Conservation (phyloP, 192 early-diverging fungal genomes). For the Backusella tarrabulga region DNA sequence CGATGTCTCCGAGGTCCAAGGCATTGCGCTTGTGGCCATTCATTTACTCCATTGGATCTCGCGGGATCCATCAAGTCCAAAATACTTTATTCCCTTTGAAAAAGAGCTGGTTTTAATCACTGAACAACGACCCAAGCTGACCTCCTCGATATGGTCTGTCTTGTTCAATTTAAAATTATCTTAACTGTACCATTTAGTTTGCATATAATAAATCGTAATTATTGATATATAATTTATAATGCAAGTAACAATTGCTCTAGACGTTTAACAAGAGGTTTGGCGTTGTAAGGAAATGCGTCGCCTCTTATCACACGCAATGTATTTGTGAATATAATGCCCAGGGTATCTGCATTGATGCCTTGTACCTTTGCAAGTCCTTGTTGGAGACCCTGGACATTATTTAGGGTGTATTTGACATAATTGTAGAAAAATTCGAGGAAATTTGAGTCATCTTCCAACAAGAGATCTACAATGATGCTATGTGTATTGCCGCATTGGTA, state of each 20-base stretch:
- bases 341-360: not conserved
- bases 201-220: constrained; percentile 2
- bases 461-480: constrained; percentile 30
- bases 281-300: not conserved
- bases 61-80: constrained; percentile 10
- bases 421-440: constrained; percentile 24
- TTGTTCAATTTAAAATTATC: not conserved
- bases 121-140: constrained; percentile 20
- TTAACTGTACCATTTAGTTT: constrained; percentile 1
- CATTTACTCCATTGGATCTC: constrained; percentile 16
- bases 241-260: not conserved
- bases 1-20: constrained; percentile 10
- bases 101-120: constrained; percentile 17
- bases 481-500: constrained; percentile 14
- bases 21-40: constrained; percentile 22
- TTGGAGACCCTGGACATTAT: not conserved
- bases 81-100: constrained; percentile 29
- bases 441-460: constrained; percentile 24
- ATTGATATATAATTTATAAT: not conserved
- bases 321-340: not conserved
- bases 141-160: not conserved
- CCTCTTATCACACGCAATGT: not conserved
- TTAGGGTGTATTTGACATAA: constrained; percentile 22
- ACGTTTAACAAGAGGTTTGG: not conserved
- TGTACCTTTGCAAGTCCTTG: not conserved